Conservation (phyloP, 305 asterid species). For the Rubia balearica region DNA sequence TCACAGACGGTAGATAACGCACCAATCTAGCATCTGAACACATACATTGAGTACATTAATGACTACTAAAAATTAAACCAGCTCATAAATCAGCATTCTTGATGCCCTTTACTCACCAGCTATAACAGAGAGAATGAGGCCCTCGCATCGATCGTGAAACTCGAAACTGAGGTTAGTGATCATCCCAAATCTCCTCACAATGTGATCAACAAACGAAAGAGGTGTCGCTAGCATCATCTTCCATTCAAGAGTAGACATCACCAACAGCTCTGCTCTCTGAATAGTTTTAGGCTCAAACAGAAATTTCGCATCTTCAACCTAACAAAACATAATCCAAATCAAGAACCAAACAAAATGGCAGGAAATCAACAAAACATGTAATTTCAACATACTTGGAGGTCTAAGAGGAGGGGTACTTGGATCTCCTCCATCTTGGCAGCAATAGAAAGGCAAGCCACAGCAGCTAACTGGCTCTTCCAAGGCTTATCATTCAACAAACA, state of each 20-base stretch:
- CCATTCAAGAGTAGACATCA: constrained; percentile 73
- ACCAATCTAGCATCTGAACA: constrained; percentile 57
- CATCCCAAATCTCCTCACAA: constrained; percentile 62
- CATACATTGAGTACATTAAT: constrained; percentile 4
- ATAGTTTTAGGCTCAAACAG: constrained; percentile 85
- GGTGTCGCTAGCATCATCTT: constrained; percentile 83
- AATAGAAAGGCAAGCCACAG: constrained; percentile 79
- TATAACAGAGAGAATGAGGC: constrained; percentile 45
- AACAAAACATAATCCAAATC: constrained; percentile 17
- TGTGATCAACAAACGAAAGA: constrained; percentile 64
- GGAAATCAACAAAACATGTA: background rate
- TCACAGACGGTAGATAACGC: constrained; percentile 62
- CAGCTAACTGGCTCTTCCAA: constrained; percentile 89
- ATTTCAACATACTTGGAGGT: constrained; percentile 56
- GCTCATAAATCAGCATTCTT: background rate
- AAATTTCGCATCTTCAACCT: constrained; percentile 68
- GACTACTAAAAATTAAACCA: background rate
- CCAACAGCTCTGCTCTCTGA: constrained; percentile 84
- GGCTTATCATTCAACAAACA: constrained; percentile 75
- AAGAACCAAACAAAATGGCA: constrained; percentile 13
- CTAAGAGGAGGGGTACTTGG: constrained; percentile 72
- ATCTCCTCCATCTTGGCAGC: constrained; percentile 95
- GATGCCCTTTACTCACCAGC: constrained; percentile 47
- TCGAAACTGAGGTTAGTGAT: constrained; percentile 44
- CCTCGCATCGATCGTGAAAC: constrained; percentile 53